A percentile compares a stretch with the other conserved stretches of the same genome.
Evolutionary conservation across 179 eudicot species (phyloP).

Genomic region (Corrigiola litoralis): DNA sequence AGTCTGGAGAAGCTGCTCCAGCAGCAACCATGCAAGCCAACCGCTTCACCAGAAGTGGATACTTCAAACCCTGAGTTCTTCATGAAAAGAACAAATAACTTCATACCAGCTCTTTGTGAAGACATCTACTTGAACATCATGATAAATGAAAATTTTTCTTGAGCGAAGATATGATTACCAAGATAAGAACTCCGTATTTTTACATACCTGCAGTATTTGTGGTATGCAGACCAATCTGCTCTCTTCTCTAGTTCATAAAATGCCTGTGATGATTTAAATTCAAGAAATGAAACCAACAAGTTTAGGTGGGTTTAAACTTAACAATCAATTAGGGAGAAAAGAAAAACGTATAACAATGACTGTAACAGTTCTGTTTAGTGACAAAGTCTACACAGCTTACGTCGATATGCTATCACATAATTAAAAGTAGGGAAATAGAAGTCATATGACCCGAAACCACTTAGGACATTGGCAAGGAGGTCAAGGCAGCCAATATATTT

Average conservation of each 20-base stretch:
- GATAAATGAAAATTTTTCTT: background rate
- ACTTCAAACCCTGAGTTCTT: slow-evolving; percentile 71
- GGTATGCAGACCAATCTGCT: slow-evolving; percentile 71
- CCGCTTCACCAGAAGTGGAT: slow-evolving; percentile 81
- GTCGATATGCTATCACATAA: no score
- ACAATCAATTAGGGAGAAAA: background rate
- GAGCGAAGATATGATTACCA: background rate
- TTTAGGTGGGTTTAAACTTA: background rate
- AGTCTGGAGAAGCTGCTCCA: slow-evolving; percentile 52
- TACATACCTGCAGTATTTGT: slow-evolving; percentile 65
- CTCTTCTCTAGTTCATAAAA: slow-evolving; percentile 66
- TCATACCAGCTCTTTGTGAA: background rate
- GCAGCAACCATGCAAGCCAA: slow-evolving; percentile 82
- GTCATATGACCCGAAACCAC: no score
- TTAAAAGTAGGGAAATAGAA: no score
- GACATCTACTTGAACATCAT: background rate
- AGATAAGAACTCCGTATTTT: slow-evolving; percentile 5
- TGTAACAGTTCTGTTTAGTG: background rate
- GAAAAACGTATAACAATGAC: no score
- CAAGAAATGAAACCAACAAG: slow-evolving; percentile 9
- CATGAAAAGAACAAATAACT: slow-evolving; percentile 12
- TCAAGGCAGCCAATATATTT: no score
- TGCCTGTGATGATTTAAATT: slow-evolving; percentile 24
- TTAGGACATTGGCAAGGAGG: no score
- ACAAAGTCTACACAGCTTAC: no score